phyloP scores from a whole-genome alignment of 2,329 filamentous ascomycete species.

The Phyllosticta citribraziliensis region DNA sequence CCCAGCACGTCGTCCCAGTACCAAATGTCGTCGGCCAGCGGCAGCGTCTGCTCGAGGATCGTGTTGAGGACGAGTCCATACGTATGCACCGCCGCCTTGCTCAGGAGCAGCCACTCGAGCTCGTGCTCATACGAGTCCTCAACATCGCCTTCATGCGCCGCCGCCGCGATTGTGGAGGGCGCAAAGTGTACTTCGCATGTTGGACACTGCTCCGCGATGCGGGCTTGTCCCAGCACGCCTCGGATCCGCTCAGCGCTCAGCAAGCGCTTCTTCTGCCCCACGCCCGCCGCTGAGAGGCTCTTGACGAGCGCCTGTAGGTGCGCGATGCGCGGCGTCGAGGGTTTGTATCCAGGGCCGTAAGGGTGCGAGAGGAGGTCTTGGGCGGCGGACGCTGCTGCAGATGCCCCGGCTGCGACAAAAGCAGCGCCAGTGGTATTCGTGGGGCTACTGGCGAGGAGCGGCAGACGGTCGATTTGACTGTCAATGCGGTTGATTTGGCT shows the following conservation, averaged over 20 bases:
- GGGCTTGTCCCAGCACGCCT: constrained; percentile 53
- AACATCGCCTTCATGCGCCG: constrained; percentile 19
- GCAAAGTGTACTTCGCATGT: constrained; percentile 31
- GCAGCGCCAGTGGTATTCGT: constrained; percentile 18
- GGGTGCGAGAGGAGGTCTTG: constrained; percentile 25
- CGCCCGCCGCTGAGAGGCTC: constrained; percentile 55
- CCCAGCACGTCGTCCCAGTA: constrained; percentile 89
- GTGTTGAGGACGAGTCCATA: constrained; percentile 72
- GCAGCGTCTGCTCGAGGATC: constrained; percentile 72
- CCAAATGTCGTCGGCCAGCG: constrained; percentile 77
- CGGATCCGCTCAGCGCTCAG: constrained; percentile 47
- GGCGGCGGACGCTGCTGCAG: neutral
- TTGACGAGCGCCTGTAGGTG: constrained; percentile 60
- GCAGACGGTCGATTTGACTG: constrained; percentile 47
- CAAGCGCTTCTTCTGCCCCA: constrained; percentile 52
- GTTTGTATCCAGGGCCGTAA: neutral
- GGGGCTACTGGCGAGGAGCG: constrained; percentile 29
- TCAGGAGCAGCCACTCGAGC: constrained; percentile 81
- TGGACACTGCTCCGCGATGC: constrained; percentile 34
- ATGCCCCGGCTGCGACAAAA: neutral
- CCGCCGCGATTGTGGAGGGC: neutral
- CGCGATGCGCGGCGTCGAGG: constrained; percentile 31
- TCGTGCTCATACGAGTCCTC: constrained; percentile 54
- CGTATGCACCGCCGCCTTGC: constrained; percentile 84
- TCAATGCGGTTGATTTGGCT: constrained; percentile 50